phyloP scores from a whole-genome alignment of 2,329 filamentous ascomycete genomes.

The Pyrenophora tritici-repentis region DNA sequence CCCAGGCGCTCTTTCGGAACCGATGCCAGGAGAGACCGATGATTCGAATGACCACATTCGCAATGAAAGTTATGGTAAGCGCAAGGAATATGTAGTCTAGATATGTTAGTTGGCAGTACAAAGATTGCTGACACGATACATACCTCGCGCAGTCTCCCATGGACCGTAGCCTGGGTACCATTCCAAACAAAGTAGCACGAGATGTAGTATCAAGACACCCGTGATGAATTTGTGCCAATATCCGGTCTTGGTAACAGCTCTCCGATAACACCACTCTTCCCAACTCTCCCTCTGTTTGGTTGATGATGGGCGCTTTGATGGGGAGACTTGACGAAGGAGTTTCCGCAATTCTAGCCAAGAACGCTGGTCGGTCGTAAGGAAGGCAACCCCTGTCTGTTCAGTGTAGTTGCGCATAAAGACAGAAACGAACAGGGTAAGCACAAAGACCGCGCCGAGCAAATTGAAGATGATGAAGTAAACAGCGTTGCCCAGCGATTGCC shows the following conservation, averaged over 20 bases:
- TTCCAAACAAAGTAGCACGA: conserved; percentile 82
- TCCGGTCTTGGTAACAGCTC: conserved; percentile 91
- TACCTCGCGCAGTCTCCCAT: conserved; percentile 72
- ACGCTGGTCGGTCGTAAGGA: conserved; percentile 90
- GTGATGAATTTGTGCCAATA: conserved; percentile 89
- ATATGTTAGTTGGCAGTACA: conserved; percentile 18
- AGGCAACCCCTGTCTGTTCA: conserved; percentile 96
- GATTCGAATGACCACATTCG: conserved; percentile 82
- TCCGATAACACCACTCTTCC: conserved; percentile 93
- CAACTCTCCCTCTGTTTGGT: conserved; percentile 73
- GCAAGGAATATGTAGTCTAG: conserved; percentile 74
- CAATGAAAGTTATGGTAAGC: conserved; percentile 81
- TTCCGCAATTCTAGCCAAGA: conserved; percentile 97
- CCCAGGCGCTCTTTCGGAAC: conserved; percentile 93
- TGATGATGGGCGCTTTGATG: conserved; percentile 86
- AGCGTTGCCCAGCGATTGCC: conserved; percentile 79
- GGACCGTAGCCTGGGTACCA: conserved; percentile 74
- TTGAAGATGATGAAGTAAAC: conserved; percentile 97
- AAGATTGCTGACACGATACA: conserved; percentile 5
- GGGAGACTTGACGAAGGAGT: conserved; percentile 86
- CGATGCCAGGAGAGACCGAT: conserved; percentile 88
- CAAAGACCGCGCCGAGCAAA: conserved; percentile 91
- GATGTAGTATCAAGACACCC: conserved; percentile 75
- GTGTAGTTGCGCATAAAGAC: conserved; percentile 99
- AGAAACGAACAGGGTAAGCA: conserved; percentile 95